phyloP scores from a whole-genome alignment of 257 asterid species.

The Solanum neorickii region DNA sequence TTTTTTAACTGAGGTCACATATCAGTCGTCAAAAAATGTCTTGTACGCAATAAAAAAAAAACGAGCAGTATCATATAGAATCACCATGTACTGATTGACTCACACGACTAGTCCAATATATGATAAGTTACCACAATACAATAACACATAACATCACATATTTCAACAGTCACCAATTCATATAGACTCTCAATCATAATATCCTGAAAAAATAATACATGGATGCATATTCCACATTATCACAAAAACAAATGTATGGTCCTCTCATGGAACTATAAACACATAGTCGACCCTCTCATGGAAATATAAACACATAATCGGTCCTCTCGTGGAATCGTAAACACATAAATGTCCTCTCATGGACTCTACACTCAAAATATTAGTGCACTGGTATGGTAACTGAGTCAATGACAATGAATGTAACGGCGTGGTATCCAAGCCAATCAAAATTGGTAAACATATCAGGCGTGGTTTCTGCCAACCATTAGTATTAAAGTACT shows the following conservation, averaged over 20 bases:
- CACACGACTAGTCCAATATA: background rate
- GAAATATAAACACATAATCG: too few species aligned
- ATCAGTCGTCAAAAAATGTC: background rate
- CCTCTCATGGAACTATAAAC: too few species aligned
- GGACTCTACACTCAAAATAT: background rate
- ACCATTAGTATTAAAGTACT: background rate
- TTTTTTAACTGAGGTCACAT: background rate
- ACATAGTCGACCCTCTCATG: background rate
- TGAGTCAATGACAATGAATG: too few species aligned
- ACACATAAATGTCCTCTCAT: background rate
- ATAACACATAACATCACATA: background rate
- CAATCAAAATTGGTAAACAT: background rate
- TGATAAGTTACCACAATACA: background rate
- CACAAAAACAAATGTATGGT: background rate
- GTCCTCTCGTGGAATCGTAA: too few species aligned
- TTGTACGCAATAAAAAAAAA: background rate
- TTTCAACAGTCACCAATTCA: background rate
- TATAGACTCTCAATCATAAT: background rate
- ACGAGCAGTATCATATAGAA: background rate
- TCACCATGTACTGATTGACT: background rate
- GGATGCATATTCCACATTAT: background rate
- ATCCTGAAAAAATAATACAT: background rate
- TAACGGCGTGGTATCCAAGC: fast-evolving
- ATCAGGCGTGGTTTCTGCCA: background rate
- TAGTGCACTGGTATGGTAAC: background rate